Base-by-base conservation (phyloP, 371 early-diverging fungal species). In the Saksenaea vasiformis region DNA sequence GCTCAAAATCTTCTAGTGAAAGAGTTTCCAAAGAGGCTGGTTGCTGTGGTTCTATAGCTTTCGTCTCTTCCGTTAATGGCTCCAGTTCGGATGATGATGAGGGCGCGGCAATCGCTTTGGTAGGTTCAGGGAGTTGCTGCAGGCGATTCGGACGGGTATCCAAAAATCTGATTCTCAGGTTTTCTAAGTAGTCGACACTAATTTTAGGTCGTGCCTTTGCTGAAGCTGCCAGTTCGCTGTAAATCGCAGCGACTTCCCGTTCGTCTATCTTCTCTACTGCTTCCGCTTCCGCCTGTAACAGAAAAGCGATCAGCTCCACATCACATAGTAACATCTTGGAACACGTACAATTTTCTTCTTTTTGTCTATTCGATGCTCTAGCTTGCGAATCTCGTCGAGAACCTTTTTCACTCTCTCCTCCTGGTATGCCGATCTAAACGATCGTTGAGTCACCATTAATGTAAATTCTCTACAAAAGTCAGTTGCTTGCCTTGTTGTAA, bases 1-100 rank as follows among this genome's bases (percentile, higher is more conserved):
- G 73, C 54, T 85, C 87, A 74, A 89, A 89, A 28, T 77, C 71
- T 31, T 71, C 35, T 17, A 59, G 22, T 22, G 19, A 22, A 58
- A 39, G 19, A 39, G 35, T 47, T 24, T 47, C 31, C 14, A 9
- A 11, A 10, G 51, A 22, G 3, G 4, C 11, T 22, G 17, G 10
- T 19, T 17, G 0, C 22, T 47, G 51, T 22, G 17, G 5, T 47
- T n/a, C 22, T 22, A 47, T 47, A 10, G 51, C 22, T 47, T 17
- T 5, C 5, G n/a, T 22, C 5, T n/a, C n/a, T 47, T 22, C 51
- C 24, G 10, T 24, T 31, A 7, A 31, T 31, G 31, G 31, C 7
- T 31, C 7, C 31, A 31, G 31, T 22, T 22, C 24, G 51, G 51
- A 10, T 19, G 58, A 31, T 31, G 31, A 31, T 31, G 44, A 19